A percentile compares a stretch with the other conserved stretches of the same genome.
These are phyloP conservation scores for Tetratostichococcus sp. DNA, from an alignment of 139 green algal genomes.

Conservation along the genomic window DNA sequence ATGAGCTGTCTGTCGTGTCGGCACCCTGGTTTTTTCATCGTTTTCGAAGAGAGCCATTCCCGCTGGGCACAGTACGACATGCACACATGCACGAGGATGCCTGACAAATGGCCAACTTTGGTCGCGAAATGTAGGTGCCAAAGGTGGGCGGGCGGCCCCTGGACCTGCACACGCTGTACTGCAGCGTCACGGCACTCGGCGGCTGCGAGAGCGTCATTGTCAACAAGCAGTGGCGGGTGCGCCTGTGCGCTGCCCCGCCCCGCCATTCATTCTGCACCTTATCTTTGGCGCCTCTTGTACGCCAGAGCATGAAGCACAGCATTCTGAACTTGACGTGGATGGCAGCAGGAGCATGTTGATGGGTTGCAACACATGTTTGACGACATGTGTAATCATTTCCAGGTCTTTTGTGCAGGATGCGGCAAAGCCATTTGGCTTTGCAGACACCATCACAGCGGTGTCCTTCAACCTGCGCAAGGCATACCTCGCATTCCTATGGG, in stretches of 20 bases:
- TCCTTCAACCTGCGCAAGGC: slow-evolving; percentile 20
- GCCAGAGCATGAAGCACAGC: too few relatives aligned
- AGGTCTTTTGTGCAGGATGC: slow-evolving; percentile 4
- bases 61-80: too few relatives aligned
- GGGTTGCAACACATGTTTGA: background rate
- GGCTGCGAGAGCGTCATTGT: slow-evolving; percentile 20
- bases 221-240: slow-evolving; percentile 23
- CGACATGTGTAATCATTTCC: background rate
- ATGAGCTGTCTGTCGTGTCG: too few relatives aligned
- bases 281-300: too few relatives aligned
- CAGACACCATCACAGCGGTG: slow-evolving; percentile 28
- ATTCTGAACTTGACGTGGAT: too few relatives aligned
- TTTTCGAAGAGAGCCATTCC: too few relatives aligned
- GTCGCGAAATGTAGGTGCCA: background rate
- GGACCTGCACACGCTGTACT: slow-evolving; percentile 17
- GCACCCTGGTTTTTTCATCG: too few relatives aligned
- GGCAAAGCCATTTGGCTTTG: slow-evolving; percentile 21
- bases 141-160: slow-evolving; percentile 7
- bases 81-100: background rate
- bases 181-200: slow-evolving; percentile 7
- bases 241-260: background rate
- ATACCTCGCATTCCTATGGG: slow-evolving; percentile 25
- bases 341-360: background rate
- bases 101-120: background rate
- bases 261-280: too few relatives aligned